Conservation (phyloP, 306 rosid species). For the Lathyrus sativus region DNA sequence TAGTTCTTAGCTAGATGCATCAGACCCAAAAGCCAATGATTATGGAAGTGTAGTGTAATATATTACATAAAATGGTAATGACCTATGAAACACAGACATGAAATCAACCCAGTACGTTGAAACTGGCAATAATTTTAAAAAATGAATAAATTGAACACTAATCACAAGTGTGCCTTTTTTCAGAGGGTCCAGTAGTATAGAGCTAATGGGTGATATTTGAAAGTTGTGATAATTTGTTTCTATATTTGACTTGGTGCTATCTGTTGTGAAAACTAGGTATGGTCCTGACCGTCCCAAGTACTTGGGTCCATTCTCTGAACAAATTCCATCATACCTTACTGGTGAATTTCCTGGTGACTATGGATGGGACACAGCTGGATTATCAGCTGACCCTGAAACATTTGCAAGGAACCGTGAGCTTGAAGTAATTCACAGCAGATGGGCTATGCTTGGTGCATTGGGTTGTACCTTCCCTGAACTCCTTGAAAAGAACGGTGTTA, state of each 20-base stretch:
- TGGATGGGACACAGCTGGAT: slow-evolving; percentile 97
- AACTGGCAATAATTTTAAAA: too few relatives aligned
- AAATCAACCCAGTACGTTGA: too few relatives aligned
- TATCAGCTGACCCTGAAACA: slow-evolving; percentile 96
- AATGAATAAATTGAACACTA: too few relatives aligned
- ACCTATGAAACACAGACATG: neutral
- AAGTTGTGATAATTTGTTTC: slow-evolving; percentile 17
- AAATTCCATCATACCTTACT: slow-evolving; percentile 88
- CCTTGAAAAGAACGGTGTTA: slow-evolving; percentile 81
- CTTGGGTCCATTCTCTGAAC: slow-evolving; percentile 97
- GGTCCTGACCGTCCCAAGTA: slow-evolving; percentile 96
- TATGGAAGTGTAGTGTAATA: slow-evolving; percentile 1
- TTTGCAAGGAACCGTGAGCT: slow-evolving; percentile 93
- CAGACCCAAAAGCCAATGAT: slow-evolving; percentile 1
- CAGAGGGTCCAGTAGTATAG: too few relatives aligned
- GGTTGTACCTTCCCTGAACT: slow-evolving; percentile 87
- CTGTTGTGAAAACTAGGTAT: slow-evolving; percentile 61
- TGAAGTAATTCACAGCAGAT: slow-evolving; percentile 85
- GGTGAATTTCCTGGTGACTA: slow-evolving; percentile 97
- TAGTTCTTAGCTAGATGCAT: slow-evolving; percentile 16
- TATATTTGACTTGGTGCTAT: slow-evolving; percentile 33
- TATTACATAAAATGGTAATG: neutral
- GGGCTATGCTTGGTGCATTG: slow-evolving; percentile 96
- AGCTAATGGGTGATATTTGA: neutral
- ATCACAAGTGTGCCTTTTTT: too few relatives aligned